Evolutionary conservation across 805 yeast species (phyloP).

Genomic region (Starmerella cellae): DNA sequence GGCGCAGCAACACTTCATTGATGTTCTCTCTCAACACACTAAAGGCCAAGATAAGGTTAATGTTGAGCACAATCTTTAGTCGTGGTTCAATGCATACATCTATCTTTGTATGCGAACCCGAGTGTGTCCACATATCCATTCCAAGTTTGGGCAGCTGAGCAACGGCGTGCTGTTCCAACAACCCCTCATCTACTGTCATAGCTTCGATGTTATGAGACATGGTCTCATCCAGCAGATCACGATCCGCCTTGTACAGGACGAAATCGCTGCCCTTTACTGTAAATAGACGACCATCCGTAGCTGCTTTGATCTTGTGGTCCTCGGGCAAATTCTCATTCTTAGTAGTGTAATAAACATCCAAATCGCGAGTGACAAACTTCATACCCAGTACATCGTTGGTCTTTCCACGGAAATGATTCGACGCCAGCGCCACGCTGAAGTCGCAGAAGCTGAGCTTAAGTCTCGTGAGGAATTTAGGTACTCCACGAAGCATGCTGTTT

Average conservation of each 20-base stretch:
- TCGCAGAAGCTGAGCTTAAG: conserved; percentile 7
- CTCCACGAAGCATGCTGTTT: conserved; percentile 12
- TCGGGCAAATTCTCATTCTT: background rate
- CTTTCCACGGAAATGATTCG: conserved; percentile 20
- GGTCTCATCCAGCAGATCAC: conserved; percentile 6
- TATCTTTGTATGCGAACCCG: conserved; percentile 1
- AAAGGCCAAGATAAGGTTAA: conserved; percentile 21
- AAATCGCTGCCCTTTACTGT: conserved; percentile 8
- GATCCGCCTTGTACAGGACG: conserved; percentile 15
- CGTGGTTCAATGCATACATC: conserved; percentile 14
- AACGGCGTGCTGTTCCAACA: conserved; percentile 3
- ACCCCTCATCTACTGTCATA: conserved; percentile 4
- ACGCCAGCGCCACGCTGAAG: conserved; percentile 17
- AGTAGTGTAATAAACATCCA: conserved; percentile 11
- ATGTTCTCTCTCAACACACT: conserved; percentile 21
- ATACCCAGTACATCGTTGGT: conserved; percentile 19
- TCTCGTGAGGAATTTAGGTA: conserved; percentile 19
- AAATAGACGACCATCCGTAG: conserved; percentile 19
- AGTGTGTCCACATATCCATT: conserved; percentile 7
- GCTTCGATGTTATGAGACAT: background rate
- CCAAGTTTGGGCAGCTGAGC: conserved; percentile 12
- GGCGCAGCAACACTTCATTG: conserved; percentile 17
- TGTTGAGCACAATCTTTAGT: conserved; percentile 14
- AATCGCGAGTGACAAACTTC: conserved; percentile 3
- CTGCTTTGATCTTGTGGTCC: background rate